Percentiles rank a stretch among this genome's conserved stretches.
phyloP scores from a whole-genome alignment of 768 basidiomycete species.

The Naematelia encephala region DNA sequence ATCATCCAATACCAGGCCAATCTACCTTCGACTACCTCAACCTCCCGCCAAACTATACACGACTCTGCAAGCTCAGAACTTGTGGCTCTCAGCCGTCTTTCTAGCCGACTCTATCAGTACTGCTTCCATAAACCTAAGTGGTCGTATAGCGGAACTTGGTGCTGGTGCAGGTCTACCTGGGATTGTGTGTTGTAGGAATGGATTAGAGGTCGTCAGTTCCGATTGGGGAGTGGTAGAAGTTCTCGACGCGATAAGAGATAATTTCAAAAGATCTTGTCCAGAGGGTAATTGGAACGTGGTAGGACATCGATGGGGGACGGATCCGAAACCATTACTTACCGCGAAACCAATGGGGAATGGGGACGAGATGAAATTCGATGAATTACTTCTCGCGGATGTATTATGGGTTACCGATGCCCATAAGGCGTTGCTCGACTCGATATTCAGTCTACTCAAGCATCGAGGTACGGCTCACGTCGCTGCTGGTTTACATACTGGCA shows the following conservation, averaged over 20 bases:
- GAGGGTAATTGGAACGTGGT: conserved; percentile 27
- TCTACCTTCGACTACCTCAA: conserved; percentile 32
- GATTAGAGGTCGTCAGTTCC: conserved; percentile 30
- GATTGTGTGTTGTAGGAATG: conserved; percentile 21
- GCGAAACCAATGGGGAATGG: background rate
- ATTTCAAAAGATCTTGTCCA: conserved; percentile 17
- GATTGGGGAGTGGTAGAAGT: conserved; percentile 43
- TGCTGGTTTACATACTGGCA: conserved; percentile 46
- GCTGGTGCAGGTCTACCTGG: conserved; percentile 46
- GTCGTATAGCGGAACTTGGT: conserved; percentile 41
- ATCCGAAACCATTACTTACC: conserved; percentile 6
- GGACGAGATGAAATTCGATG: conserved; percentile 27
- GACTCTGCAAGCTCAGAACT: conserved; percentile 41
- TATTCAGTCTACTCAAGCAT: conserved; percentile 21
- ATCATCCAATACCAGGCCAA: background rate
- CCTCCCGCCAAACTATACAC: conserved; percentile 41
- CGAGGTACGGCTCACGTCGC: conserved; percentile 39
- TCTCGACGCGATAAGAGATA: conserved; percentile 20
- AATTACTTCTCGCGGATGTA: conserved; percentile 45
- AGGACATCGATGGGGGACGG: conserved; percentile 45
- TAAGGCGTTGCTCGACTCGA: conserved; percentile 33
- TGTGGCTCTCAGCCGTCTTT: conserved; percentile 45
- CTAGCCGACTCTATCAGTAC: conserved; percentile 37
- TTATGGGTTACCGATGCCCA: conserved; percentile 47
- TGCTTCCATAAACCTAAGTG: background rate